phyloP scores from a whole-genome alignment of 108 stramenopile genomes.

The Mayamaea pseudoterrestris region DNA sequence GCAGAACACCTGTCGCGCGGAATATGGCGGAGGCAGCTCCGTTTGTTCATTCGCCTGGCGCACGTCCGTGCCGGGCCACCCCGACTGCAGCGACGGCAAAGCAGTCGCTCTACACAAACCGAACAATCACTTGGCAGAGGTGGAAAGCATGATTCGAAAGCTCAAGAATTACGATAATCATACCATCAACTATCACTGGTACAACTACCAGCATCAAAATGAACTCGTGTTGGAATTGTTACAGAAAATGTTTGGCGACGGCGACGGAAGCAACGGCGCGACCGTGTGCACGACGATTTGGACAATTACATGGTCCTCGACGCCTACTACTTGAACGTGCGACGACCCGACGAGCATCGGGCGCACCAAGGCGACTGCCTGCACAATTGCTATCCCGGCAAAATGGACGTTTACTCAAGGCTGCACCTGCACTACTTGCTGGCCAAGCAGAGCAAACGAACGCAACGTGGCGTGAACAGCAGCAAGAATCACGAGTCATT shows the following conservation, averaged over 20 bases:
- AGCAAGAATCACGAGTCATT: background rate
- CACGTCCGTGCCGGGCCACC: conserved; percentile 41
- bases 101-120: conserved; percentile 20
- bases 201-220: conserved; percentile 32
- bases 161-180: conserved; percentile 15
- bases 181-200: conserved; percentile 30
- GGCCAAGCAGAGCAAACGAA: too few species aligned
- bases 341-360: conserved; percentile 34
- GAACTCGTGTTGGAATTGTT: conserved; percentile 12
- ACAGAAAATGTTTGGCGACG: background rate
- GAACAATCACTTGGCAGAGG: conserved; percentile 15
- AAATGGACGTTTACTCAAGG: conserved; percentile 31
- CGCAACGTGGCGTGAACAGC: too few species aligned
- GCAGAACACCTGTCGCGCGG: too few species aligned
- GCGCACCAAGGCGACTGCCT: conserved; percentile 28
- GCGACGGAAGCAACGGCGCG: conserved; percentile 3
- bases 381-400: conserved; percentile 39
- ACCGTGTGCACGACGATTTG: too few species aligned
- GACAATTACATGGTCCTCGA: conserved; percentile 19
- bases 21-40: conserved; percentile 3
- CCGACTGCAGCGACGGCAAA: conserved; percentile 20
- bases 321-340: conserved; percentile 32
- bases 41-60: conserved; percentile 27
- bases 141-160: conserved; percentile 27
- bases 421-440: conserved; percentile 17